Evolutionary conservation across 164 flowering plant genomes (phyloP), one percentile per base, ranked within the genome.

Genomic region (Tetrastigma voinierianum): DNA sequence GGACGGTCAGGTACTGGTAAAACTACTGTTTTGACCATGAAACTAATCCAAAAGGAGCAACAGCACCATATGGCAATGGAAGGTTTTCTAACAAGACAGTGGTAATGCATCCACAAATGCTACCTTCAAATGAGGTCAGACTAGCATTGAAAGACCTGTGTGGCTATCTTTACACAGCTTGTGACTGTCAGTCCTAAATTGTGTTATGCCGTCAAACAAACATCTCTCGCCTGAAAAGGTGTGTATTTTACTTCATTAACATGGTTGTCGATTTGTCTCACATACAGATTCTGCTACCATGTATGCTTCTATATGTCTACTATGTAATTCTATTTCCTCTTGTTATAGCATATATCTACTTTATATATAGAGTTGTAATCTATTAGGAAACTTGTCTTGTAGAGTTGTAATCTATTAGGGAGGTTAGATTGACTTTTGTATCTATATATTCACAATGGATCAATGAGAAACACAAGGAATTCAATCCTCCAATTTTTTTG

Each of bases 1-100:
- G 97, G 97, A 55, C 75, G 97, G 54, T 92, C 97, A 0, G 96
- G 97, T 8, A 92, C 97, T 1, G 98, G 98, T 49, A 92, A 92
- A 68, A 92, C 98, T 1, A 88, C 95, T 51, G 82, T 90, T 20
- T 69, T 90, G 51, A 90, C 93, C 0, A 86, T 83, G 90, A 92
- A 88, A 66, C 64, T 92, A 48, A 74, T 76, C 68, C 80, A 75
- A 32, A 90, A 72, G 48, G 90, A 86, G 62, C 78, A 87, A 51
- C 72, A 68, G 8, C 70, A 82, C 44, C 69, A 70, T 48, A n/a
- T 79, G 14, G 81, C 84, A 40, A 55, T 48, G 1, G 68, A 84
- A 62, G 86, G 81, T 59, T 45, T 75, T 17, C 13, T n/a, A 12
- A 63, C 74, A 69, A 32, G 54, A n/a, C 17, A 55, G 57, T 10